Conservation (phyloP, 1,284 basidiomycete genomes). For the Tylopilus sp. region DNA sequence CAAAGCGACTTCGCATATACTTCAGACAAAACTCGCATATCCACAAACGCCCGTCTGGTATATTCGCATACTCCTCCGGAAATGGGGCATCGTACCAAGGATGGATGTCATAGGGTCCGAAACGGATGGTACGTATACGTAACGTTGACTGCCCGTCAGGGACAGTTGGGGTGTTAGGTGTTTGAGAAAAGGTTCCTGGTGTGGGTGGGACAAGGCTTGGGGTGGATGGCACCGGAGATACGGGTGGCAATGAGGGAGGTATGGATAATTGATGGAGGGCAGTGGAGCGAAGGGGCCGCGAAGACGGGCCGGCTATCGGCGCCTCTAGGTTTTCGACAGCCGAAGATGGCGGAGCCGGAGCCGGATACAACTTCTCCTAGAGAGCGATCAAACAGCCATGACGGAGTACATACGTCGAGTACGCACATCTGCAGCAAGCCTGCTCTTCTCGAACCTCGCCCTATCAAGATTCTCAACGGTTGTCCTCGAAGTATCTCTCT, state of each 20-base stretch:
- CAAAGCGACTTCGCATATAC: slow-evolving; percentile 96
- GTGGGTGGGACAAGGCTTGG: slow-evolving; percentile 36
- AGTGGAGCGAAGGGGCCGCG: slow-evolving; percentile 59
- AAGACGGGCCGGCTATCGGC: slow-evolving; percentile 53
- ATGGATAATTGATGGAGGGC: slow-evolving; percentile 38
- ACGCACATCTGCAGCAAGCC: slow-evolving; percentile 64
- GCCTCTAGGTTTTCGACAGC: slow-evolving; percentile 39
- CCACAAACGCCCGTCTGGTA: slow-evolving; percentile 92
- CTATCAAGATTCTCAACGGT: slow-evolving; percentile 65
- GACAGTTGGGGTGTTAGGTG: slow-evolving; percentile 22
- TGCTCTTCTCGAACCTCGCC: slow-evolving; percentile 69
- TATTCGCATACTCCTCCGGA: slow-evolving; percentile 93
- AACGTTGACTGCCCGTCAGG: slow-evolving; percentile 40
- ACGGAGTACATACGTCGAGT: not conserved
- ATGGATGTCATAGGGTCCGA: slow-evolving; percentile 92
- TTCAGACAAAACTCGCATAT: slow-evolving; percentile 98
- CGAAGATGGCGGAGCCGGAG: slow-evolving; percentile 36
- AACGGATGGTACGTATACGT: slow-evolving; percentile 84
- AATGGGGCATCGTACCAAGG: slow-evolving; percentile 99
- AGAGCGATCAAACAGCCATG: slow-evolving; percentile 12
- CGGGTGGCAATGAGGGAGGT: slow-evolving; percentile 27
- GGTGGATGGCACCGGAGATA: slow-evolving; percentile 39
- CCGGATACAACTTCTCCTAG: slow-evolving; percentile 52
- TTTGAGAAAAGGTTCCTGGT: slow-evolving; percentile 32
- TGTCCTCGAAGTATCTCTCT: slow-evolving; percentile 78